phyloP scores from a whole-genome alignment of 2,329 filamentous ascomycete species.

The Colletotrichum lini region DNA sequence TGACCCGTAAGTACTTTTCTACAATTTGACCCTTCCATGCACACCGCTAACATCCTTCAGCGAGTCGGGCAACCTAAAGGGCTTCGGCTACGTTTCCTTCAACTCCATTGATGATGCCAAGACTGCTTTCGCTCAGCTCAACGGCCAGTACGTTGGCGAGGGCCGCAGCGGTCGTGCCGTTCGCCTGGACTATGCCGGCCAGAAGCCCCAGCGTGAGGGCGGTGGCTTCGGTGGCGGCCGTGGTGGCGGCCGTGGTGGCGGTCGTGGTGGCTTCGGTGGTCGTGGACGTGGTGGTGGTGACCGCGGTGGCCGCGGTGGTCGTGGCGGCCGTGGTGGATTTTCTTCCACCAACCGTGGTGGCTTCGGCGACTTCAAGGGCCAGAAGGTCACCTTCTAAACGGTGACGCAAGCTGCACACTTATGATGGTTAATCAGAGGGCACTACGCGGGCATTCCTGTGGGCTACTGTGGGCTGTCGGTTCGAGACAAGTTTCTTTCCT shows the following conservation, averaged over 20 bases:
- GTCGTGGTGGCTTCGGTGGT: conserved; percentile 67
- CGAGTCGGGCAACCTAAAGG: conserved; percentile 88
- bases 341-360: conserved; percentile 58
- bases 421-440: conserved; percentile 58
- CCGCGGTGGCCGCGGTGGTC: conserved; percentile 65
- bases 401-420: conserved; percentile 51
- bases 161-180: conserved; percentile 81
- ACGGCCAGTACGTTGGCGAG: conserved; percentile 73
- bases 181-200: conserved; percentile 85
- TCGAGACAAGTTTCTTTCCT: conserved; percentile 58
- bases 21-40: background rate
- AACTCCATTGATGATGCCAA: conserved; percentile 86
- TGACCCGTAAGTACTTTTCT: conserved; percentile 71
- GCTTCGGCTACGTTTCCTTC: conserved; percentile 93
- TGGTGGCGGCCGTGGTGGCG: conserved; percentile 65
- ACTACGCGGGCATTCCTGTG: conserved; percentile 62
- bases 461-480: conserved; percentile 72
- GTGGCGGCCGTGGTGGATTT: conserved; percentile 68
- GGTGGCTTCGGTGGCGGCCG: conserved; percentile 55
- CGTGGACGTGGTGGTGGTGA: conserved; percentile 64
- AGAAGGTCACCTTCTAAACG: conserved; percentile 80
- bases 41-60: conserved; percentile 55
- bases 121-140: conserved; percentile 77
- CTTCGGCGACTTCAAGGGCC: conserved; percentile 71
- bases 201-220: conserved; percentile 72